Conservation (phyloP, 73 alveolate genomes). For the Urostyla sp. region DNA sequence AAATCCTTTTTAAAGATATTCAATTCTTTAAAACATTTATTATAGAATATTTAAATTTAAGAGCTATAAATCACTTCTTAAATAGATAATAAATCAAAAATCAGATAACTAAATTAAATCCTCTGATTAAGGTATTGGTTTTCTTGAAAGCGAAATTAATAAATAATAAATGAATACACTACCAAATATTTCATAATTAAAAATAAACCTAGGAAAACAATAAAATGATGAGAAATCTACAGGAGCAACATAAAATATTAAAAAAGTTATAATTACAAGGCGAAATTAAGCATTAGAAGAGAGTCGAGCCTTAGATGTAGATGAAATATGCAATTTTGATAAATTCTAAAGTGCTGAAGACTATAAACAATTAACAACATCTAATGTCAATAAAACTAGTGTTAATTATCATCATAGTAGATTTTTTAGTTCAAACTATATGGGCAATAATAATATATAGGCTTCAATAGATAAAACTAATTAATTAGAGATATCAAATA, state of each 20-base stretch:
- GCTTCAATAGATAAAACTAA: not conserved
- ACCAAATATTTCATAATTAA: no score
- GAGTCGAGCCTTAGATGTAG: slow-evolving; percentile 37
- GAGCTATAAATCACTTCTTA: not conserved
- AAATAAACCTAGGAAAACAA: not conserved
- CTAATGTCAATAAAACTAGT: not conserved
- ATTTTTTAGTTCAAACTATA: no score
- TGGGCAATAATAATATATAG: slow-evolving; percentile 24
- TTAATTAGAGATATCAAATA: not conserved
- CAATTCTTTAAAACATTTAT: not conserved
- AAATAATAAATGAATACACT: not conserved
- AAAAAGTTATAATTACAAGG: slow-evolving; percentile 6
- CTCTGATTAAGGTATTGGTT: not conserved
- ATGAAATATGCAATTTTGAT: slow-evolving; percentile 41
- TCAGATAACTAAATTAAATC: slow-evolving; percentile 11
- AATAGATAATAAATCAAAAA: not conserved
- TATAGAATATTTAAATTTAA: not conserved
- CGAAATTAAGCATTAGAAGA: slow-evolving; percentile 10
- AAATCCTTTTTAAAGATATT: slow-evolving; percentile 12
- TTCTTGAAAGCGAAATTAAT: not conserved
- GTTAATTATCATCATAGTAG: slow-evolving; percentile 23
- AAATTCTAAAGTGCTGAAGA: not conserved
- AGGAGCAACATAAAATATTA: not conserved
- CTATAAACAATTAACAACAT: not conserved
- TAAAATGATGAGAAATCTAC: not conserved